Conservation (phyloP, 1,139 yeast genomes). For the Saccharomyces pastorianus region DNA sequence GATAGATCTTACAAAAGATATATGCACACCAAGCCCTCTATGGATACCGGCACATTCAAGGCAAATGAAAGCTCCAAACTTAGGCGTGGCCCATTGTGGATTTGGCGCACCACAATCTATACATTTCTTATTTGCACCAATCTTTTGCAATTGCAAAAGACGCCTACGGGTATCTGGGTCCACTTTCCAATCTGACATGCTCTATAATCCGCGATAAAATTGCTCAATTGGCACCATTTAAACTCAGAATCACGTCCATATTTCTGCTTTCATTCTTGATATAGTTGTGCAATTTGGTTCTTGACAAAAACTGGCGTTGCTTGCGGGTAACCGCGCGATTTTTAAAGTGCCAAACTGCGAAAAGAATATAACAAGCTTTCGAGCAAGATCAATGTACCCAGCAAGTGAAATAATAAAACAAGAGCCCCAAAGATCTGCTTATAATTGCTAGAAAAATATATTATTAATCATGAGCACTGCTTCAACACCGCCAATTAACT, state of each 20-base stretch:
- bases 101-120: conserved; percentile 92
- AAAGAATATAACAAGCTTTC: not conserved
- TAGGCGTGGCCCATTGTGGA: conserved; percentile 99
- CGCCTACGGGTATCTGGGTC: conserved; percentile 87
- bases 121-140: conserved; percentile 79
- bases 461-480: not conserved
- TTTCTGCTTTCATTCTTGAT: not conserved
- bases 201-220: not conserved
- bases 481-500: conserved; percentile 17
- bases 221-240: not conserved
- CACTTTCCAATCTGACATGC: conserved; percentile 59
- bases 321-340: conserved; percentile 5
- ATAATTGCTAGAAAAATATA: not conserved
- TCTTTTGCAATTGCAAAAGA: conserved; percentile 68
- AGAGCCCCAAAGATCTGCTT: not conserved
- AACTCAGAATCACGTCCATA: not conserved
- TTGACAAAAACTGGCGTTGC: not conserved
- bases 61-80: conserved; percentile 93
- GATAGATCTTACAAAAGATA: conserved; percentile 90
- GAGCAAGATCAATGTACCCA: not conserved
- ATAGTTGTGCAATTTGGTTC: not conserved
- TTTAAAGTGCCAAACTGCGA: not conserved
- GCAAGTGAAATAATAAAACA: not conserved
- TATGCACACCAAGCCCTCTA: conserved; percentile 92
- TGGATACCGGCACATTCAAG: conserved; percentile 96